Percentiles rank a stretch among this genome's conserved stretches.
These are phyloP conservation scores for Irpex sp. DNA, from an alignment of 1,284 basidiomycete genomes.

Conservation along the genomic window DNA sequence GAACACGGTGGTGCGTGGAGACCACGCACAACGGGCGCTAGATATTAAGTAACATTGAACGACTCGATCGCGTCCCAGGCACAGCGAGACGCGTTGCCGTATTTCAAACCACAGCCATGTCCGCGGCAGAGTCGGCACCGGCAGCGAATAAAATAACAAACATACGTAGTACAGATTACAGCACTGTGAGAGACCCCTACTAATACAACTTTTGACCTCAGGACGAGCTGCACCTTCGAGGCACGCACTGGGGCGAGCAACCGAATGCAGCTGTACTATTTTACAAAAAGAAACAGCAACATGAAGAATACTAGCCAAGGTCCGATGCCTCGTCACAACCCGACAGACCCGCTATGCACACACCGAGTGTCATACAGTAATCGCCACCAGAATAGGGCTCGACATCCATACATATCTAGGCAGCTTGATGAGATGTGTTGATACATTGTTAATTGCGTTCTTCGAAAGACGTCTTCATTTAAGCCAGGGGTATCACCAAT, in stretches of 20 bases:
- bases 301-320: background rate
- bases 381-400: background rate
- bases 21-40: no score
- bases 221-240: background rate
- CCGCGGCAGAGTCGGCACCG: no score
- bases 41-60: no score
- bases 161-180: background rate
- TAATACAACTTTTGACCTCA: background rate
- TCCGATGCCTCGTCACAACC: background rate
- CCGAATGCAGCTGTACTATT: no score
- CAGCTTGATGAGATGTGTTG: slow-evolving; percentile 8
- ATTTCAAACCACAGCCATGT: no score
- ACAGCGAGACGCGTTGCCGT: no score
- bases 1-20: background rate
- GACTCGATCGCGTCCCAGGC: no score
- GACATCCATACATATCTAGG: slow-evolving; percentile 12
- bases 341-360: background rate
- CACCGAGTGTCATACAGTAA: background rate
- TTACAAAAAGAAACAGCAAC: no score
- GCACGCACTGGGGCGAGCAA: no score
- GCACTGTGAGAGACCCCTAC: background rate
- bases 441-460: slow-evolving; percentile 1
- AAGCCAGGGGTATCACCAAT: slow-evolving; percentile 1
- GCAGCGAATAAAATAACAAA: background rate
- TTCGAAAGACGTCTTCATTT: background rate